Conservation (phyloP, 2,329 filamentous ascomycete species). For the Myotisia sp. region DNA sequence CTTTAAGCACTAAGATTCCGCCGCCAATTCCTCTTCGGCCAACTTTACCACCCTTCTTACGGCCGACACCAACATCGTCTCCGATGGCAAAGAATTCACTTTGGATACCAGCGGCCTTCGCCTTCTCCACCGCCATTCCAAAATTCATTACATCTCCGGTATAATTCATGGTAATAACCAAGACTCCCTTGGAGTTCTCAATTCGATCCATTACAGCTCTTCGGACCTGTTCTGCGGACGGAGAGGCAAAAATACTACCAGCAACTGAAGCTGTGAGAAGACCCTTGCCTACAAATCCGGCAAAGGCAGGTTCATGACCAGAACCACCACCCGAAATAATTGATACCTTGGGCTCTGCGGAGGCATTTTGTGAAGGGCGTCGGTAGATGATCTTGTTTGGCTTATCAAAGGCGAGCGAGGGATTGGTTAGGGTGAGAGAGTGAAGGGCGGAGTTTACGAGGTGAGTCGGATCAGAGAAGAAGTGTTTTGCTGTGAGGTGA, state of each 20-base stretch:
- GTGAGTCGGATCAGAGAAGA: slow-evolving; percentile 68
- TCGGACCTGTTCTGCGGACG: slow-evolving; percentile 68
- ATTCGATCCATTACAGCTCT: slow-evolving; percentile 60
- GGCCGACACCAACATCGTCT: slow-evolving; percentile 82
- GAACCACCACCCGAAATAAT: slow-evolving; percentile 79
- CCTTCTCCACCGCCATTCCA: slow-evolving; percentile 85
- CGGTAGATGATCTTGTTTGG: slow-evolving; percentile 75
- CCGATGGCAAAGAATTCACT: slow-evolving; percentile 85
- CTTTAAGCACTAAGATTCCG: slow-evolving; percentile 82
- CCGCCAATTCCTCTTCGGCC: slow-evolving; percentile 82
- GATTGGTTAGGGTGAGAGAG: slow-evolving; percentile 69
- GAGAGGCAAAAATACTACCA: slow-evolving; percentile 75
- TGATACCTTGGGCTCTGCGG: slow-evolving; percentile 50
- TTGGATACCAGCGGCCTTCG: slow-evolving; percentile 58
- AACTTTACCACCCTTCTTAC: slow-evolving; percentile 73
- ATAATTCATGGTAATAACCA: slow-evolving; percentile 94
- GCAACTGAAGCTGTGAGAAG: slow-evolving; percentile 69
- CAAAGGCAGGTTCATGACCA: slow-evolving; percentile 81
- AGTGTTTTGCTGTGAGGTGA: slow-evolving; percentile 51
- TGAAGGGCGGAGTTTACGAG: slow-evolving; percentile 65
- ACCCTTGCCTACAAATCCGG: slow-evolving; percentile 68
- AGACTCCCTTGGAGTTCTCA: slow-evolving; percentile 55
- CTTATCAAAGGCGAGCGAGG: slow-evolving; percentile 61
- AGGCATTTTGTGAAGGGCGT: slow-evolving; percentile 38
- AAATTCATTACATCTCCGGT: slow-evolving; percentile 85